Evolutionary conservation across 345 rosid genomes (phyloP), one percentile per base, ranked within the genome.

Genomic region (Murraya paniculata): DNA sequence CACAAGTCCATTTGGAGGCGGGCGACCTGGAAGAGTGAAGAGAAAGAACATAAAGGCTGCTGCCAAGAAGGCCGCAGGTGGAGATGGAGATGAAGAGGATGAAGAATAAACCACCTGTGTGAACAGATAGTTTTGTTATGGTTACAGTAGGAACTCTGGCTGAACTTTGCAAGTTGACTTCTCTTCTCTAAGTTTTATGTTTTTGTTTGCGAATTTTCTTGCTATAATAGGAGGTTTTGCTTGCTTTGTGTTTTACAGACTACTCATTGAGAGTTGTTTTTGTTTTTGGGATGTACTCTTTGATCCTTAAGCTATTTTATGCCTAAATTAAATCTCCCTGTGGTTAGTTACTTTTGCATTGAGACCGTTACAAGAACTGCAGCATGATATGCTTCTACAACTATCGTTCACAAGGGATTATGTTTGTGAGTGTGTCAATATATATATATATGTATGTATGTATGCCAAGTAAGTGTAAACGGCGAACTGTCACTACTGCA

Each of bases 51-150:
- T 71, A 36, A 82, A 73, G 70, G 85, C 88, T 39, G 84, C 85
- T n/a, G 74, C 81, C 50, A 85, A 78, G 80, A 85, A 82, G 82
- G 81, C 81, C 6, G 68, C 84, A 39, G 88, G 85, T 57, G 87
- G 87, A 31, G 87, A 80, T 80, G 85, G 88, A 39, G 84, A 80
- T n/a, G 88, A 82, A 27, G 88, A 85, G 50, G 86, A 82, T 25
- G 88, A 82, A 77, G 79, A 77, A 11, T 77, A 38, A 68, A 30
- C 67, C 7, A 4, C 9, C 24, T 35, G 30, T 16, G 62, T 53
- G 48, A 58, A n/a, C 53, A 77, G 67, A 68, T 57, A 55, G 58
- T 38, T 31, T 24, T 45, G 27, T 27, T 36, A 27, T 67, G 66
- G 67, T 57, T 55, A 68, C 22, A 68, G 38, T 68, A 77, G 73